Evolutionary conservation across 169 alveolate species (phyloP).

Genomic region (Cryptosporidium tyzzeri): DNA sequence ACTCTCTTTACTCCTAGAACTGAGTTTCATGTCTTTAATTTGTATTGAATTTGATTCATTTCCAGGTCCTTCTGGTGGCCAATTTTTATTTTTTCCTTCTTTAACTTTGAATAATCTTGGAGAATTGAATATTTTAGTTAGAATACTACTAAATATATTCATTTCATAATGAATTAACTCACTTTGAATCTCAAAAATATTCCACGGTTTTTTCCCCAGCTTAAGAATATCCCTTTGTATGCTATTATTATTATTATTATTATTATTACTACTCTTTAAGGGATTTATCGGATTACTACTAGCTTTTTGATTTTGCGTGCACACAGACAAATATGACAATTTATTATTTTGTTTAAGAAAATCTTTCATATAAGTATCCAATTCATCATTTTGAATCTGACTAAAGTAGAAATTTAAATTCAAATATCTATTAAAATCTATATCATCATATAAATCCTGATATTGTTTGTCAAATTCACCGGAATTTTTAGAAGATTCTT

Average conservation of each 20-base stretch:
- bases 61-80: conserved; percentile 77
- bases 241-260: not conserved
- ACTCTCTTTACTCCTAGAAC: not conserved
- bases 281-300: not conserved
- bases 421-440: not conserved
- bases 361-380: not conserved
- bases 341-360: not conserved
- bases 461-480: not conserved
- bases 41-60: conserved; percentile 29
- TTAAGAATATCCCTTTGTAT: not conserved
- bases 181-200: conserved; percentile 26
- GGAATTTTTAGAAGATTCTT: not conserved
- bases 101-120: conserved; percentile 14
- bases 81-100: conserved; percentile 23
- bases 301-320: not conserved
- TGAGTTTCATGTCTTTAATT: not conserved
- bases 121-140: conserved; percentile 27
- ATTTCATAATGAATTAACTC: not conserved
- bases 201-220: conserved; percentile 39
- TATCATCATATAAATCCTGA: not conserved
- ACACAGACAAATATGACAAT: conserved; percentile 3
- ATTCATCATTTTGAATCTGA: not conserved
- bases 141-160: not conserved
- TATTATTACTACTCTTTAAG: not conserved
- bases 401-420: not conserved